Base-by-base conservation (phyloP, 805 yeast genomes). In the Candida pini region DNA sequence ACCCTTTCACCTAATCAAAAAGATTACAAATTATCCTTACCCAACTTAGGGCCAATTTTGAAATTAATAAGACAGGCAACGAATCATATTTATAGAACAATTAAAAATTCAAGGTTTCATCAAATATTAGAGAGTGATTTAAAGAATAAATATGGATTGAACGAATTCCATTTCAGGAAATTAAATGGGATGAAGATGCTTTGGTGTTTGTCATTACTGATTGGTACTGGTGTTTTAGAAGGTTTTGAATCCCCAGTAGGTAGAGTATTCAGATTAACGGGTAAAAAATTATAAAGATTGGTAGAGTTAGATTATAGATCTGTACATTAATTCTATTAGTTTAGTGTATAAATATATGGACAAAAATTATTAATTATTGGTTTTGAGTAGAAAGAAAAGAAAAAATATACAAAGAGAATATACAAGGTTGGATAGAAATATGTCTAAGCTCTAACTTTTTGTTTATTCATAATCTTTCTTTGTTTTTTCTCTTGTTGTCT, bases 401-500 rank as follows among this genome's bases (percentile, higher is more conserved):
- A 30, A 10, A 13, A 31, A 14, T 12, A 33, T 4, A 33, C n/a
- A 16, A 18, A 32, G 9, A 9, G n/a, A 14, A 4, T 13, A 19
- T 12, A 14, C 5, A 19, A 9, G 7, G 13, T 23, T 4, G 3
- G 21, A 30, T 18, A 33, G 25, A 33, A 17, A 13, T 20, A 16
- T 15, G 8, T 7, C 34, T 30, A 41, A 25, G 31, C 28, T 45
- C 62, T 64, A 45, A 63, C 62, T 52, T 69, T 77, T 61, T 81
- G 80, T 62, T 75, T 78, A 61, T 71, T 78, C 62, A 66, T 71
- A 56, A 64, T 63, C 63, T 85, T 84, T 66, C 87, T 78, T 56
- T 80, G 85, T 60, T 78, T 86, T 68, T 81, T 86, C 48, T 85
- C 95, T 46, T 68, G 68, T 59, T 81, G 86, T 65, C 81, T 85